Evolutionary conservation across 1,139 yeast genomes (phyloP).

Genomic region (Sugiyamaella paludigena): DNA sequence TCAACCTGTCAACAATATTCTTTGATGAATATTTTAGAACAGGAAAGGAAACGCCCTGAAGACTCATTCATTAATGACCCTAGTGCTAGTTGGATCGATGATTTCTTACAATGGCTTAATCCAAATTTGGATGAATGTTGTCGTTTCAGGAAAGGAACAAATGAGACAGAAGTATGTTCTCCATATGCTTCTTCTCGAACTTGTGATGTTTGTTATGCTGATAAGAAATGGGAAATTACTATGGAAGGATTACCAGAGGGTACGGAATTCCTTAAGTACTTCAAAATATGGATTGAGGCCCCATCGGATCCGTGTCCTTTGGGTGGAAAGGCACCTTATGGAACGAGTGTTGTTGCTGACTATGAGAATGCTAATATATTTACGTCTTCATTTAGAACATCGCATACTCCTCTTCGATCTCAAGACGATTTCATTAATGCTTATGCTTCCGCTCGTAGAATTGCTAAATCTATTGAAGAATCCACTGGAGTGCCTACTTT

Average conservation of each 20-base stretch:
- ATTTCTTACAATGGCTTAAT: slow-evolving; percentile 79
- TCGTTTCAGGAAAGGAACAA: slow-evolving; percentile 47
- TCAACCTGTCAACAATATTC: slow-evolving; percentile 79
- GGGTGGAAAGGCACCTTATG: slow-evolving; percentile 94
- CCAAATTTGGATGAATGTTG: slow-evolving; percentile 89
- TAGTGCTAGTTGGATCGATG: slow-evolving; percentile 90
- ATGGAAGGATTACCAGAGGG: slow-evolving; percentile 87
- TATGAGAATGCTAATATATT: slow-evolving; percentile 42
- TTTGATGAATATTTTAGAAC: slow-evolving; percentile 78
- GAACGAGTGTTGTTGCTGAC: slow-evolving; percentile 53
- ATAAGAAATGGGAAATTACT: slow-evolving; percentile 61
- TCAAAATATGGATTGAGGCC: slow-evolving; percentile 76
- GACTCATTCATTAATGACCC: slow-evolving; percentile 74
- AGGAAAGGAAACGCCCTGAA: slow-evolving; percentile 68
- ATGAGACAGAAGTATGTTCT: slow-evolving; percentile 54
- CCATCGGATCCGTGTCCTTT: slow-evolving; percentile 92
- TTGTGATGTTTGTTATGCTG: slow-evolving; percentile 68
- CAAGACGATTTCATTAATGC: slow-evolving; percentile 84
- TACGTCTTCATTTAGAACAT: slow-evolving; percentile 70
- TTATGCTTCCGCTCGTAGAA: slow-evolving; percentile 68
- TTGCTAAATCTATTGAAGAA: slow-evolving; percentile 56
- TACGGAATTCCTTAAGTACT: slow-evolving; percentile 60
- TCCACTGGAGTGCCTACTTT: slow-evolving; percentile 57
- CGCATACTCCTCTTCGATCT: slow-evolving; percentile 78
- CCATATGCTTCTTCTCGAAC: slow-evolving; percentile 68